These are phyloP conservation scores for Umbelopsis sp. DNA, from an alignment of 192 early-diverging fungal genomes.

Conservation along the genomic window DNA sequence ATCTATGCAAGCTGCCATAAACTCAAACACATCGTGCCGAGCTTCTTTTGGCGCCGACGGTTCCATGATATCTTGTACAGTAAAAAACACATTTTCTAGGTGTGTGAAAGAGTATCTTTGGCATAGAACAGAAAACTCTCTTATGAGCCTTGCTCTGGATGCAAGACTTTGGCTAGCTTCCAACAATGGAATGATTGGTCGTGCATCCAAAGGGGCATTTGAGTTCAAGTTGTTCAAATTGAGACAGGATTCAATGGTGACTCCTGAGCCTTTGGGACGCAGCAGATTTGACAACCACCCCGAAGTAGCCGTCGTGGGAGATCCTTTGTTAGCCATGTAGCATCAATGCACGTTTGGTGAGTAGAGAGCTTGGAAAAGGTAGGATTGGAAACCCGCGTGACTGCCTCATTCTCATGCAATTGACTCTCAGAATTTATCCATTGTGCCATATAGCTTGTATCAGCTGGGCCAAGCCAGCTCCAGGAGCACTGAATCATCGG, in stretches of 20 bases:
- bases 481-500: no score
- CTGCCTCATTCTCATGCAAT: no score
- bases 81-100: conserved; percentile 55
- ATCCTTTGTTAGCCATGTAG: conserved; percentile 14
- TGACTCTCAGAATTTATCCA: no score
- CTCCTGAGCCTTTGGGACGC: conserved; percentile 32
- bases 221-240: conserved; percentile 33
- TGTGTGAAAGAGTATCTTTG: conserved; percentile 55
- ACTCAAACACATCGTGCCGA: conserved; percentile 54
- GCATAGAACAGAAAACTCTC: conserved; percentile 49
- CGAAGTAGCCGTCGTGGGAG: not conserved
- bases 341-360: not conserved
- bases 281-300: conserved; percentile 37
- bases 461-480: no score
- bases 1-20: conserved; percentile 61
- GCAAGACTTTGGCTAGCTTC: conserved; percentile 37
- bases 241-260: conserved; percentile 39
- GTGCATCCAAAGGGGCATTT: conserved; percentile 50
- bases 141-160: conserved; percentile 50
- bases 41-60: conserved; percentile 50
- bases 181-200: conserved; percentile 49
- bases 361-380: no score
- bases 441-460: no score
- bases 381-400: no score
- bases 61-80: conserved; percentile 50